Evolutionary conservation across 2,329 filamentous ascomycete genomes (phyloP), one percentile per base, ranked within the genome.

Genomic region (Cladophialophora chaetospira): DNA sequence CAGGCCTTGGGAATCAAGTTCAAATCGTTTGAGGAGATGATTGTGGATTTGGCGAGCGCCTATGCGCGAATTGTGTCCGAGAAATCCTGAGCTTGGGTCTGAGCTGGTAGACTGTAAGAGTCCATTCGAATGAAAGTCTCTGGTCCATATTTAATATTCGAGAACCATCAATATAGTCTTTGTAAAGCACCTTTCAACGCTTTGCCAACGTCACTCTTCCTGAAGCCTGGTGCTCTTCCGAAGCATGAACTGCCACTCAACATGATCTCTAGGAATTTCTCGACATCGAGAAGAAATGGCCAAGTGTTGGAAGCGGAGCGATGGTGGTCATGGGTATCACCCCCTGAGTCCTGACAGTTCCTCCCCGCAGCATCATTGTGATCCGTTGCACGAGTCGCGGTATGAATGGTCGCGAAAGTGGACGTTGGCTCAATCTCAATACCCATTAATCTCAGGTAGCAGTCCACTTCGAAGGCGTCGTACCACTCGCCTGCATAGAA

Each of bases 1-100:
- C 13, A 43, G n/a, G 19, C 21, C 23, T 17, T 53, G 23, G 49
- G 49, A 11, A 21, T 43, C 25, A 35, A 53, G 10, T 53, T 53
- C 36, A 45, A 53, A 26, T 11, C 25, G 1, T 44, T 13, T 36
- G 36, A 53, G 26, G 33, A 50, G 5, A 29, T 21, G 33, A 50
- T 50, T 38, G 47, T 50, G 25, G 33, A 50, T 15, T 3, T 50
- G 19, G 47, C 25, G 11, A 21, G 5, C 11, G 26, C 9, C 13
- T 50, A 38, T 29, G 47, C 28, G 2, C 25, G 26, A 26, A 25
- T 29, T 46, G 43, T 17, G 15, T 40, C 36, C 6, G 35, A 19
- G 35, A 10, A 17, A 4, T 10, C 35, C n/a, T 31, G 28, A 31
- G 5, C 28, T 6, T 31, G 28, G 28, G 28, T n/a, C n/a, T n/a